Evolutionary conservation across 345 rosid species (phyloP), one percentile per base, ranked within the genome.

Genomic region (Raphanus sativus): DNA sequence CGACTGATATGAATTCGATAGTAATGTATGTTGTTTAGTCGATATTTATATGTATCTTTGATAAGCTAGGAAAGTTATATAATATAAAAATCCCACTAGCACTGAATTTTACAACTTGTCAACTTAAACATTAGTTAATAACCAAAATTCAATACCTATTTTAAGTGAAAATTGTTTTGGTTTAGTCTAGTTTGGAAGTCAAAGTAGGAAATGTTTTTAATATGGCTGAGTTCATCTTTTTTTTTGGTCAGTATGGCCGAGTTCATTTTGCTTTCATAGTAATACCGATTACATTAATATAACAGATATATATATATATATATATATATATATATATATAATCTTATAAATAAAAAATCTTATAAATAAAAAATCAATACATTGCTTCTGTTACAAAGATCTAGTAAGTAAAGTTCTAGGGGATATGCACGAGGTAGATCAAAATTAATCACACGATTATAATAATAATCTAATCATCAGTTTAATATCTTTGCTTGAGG

Each of bases 401-500:
- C 29, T 77, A 42, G 63, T 40, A 65, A 32, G 16, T 58, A 66
- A 71, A 65, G 72, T 65, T 77, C 2, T 42, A 59, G 81, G 58
- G 77, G 77, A 48, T 28, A 77, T 65, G 16, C 62, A 59, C 63
- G 42, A 78, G 77, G 40, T 45, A 45, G 63, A 59, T 56, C 59
- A 55, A 70, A 40, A 54, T 7, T 56, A 64, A 21, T 64, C 17
- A 64, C 66, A 64, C 42, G 71, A 77, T 54, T 40, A 72, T 30
- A 65, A 36, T 59, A 40, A 71, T 66, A 65, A 45, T 38, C 58
- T 77, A 38, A 71, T 77, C 71, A 77, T 77, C 76, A 71, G 24
- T 77, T 70, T 64, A 15, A 26, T 77, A 66, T 50, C 64, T 67
- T 78, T 73, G 74, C 74, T 78, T 73, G 65, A 60, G 74, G 65